phyloP scores from a whole-genome alignment of 2,329 filamentous ascomycete genomes.

The Xylariaceae sp. region DNA sequence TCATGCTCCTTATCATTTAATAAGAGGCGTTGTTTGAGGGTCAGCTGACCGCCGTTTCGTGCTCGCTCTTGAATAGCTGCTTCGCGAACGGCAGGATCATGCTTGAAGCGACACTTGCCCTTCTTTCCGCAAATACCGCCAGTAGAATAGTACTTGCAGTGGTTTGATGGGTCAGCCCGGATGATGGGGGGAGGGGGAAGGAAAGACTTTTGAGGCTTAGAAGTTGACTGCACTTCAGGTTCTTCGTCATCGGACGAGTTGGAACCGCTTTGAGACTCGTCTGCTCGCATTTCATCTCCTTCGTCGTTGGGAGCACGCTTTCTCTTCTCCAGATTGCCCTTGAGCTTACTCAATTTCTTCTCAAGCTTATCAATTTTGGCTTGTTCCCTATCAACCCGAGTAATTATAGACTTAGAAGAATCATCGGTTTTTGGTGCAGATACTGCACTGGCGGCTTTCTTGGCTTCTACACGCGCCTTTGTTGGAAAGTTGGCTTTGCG shows the following conservation, averaged over 20 bases:
- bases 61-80: slow-evolving; percentile 59
- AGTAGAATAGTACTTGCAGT: slow-evolving; percentile 67
- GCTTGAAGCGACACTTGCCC: slow-evolving; percentile 69
- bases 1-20: slow-evolving; percentile 65
- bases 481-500: slow-evolving; percentile 78
- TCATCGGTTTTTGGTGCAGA: slow-evolving; percentile 52
- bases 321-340: slow-evolving; percentile 59
- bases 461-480: slow-evolving; percentile 60
- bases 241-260: slow-evolving; percentile 52
- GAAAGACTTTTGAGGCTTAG: slow-evolving; percentile 33
- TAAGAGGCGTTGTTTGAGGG: slow-evolving; percentile 58
- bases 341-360: slow-evolving; percentile 62
- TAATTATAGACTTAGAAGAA: slow-evolving; percentile 40
- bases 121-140: slow-evolving; percentile 65
- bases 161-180: slow-evolving; percentile 54
- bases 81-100: slow-evolving; percentile 58
- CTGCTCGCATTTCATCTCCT: slow-evolving; percentile 56
- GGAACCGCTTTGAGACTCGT: slow-evolving; percentile 37
- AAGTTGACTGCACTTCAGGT: slow-evolving; percentile 53
- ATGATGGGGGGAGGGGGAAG: slow-evolving; percentile 46
- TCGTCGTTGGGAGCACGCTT: slow-evolving; percentile 64
- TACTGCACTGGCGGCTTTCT: slow-evolving; percentile 45
- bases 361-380: slow-evolving; percentile 53
- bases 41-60: slow-evolving; percentile 59
- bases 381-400: slow-evolving; percentile 43